These are phyloP conservation scores for Gautieria morchelliformis DNA, from an alignment of 768 basidiomycete genomes.

Conservation along the genomic window DNA sequence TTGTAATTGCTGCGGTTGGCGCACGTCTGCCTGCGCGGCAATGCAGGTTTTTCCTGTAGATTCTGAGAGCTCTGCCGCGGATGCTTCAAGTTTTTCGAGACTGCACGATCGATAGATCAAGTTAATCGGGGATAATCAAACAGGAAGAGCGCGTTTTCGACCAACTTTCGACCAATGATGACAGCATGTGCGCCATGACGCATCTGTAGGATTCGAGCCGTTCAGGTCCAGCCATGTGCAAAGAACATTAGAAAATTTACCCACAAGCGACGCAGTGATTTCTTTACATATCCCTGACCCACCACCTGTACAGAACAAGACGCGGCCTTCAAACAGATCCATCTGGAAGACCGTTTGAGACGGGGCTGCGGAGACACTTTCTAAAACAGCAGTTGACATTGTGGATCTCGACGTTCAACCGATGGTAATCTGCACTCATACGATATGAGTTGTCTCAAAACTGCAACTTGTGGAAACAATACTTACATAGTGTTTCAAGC, in stretches of 20 bases:
- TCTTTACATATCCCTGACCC: conserved; percentile 87
- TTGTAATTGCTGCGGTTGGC: conserved; percentile 60
- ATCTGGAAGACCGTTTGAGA: conserved; percentile 62
- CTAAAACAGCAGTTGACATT: neutral
- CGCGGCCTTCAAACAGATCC: conserved; percentile 84
- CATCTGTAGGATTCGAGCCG: conserved; percentile 54
- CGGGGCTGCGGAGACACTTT: neutral
- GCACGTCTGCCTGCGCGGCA: conserved; percentile 72
- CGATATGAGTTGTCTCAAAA: too few species aligned
- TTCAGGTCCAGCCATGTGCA: neutral
- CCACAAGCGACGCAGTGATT: conserved; percentile 77
- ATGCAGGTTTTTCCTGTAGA: conserved; percentile 67
- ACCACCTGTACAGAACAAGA: conserved; percentile 88
- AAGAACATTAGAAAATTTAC: conserved; percentile 16
- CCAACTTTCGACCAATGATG: conserved; percentile 90
- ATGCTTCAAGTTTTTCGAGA: conserved; percentile 55
- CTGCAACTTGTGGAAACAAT: too few species aligned
- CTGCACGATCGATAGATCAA: conserved; percentile 26
- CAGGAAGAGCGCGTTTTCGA: conserved; percentile 53
- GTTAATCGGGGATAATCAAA: neutral
- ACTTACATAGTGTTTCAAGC: too few species aligned
- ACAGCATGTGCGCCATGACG: conserved; percentile 69
- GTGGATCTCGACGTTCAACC: neutral
- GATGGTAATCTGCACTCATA: too few species aligned
- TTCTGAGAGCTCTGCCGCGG: conserved; percentile 62